Conservation (phyloP, 805 yeast genomes). For the Candida vartiovaarae region DNA sequence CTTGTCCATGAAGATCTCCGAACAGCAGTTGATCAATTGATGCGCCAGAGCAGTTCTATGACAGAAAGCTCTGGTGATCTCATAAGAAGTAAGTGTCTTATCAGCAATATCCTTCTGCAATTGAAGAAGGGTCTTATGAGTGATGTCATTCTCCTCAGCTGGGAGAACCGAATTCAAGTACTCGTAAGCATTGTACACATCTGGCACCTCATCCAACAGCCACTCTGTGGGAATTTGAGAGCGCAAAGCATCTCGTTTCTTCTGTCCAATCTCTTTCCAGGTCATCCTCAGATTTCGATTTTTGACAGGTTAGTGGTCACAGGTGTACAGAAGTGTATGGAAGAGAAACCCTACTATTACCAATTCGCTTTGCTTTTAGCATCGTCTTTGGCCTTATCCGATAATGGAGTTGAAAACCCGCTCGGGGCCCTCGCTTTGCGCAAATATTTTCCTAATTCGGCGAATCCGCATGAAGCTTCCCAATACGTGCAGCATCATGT, state of each 20-base stretch:
- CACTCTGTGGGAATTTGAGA: constrained; percentile 12
- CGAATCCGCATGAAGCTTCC: too few species aligned
- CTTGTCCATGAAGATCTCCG: constrained; percentile 39
- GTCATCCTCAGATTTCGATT: not conserved
- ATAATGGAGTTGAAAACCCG: too few species aligned
- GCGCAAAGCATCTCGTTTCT: constrained; percentile 10
- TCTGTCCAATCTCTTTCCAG: constrained; percentile 12
- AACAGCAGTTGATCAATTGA: constrained; percentile 34
- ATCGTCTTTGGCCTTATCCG: too few species aligned
- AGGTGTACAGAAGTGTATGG: too few species aligned
- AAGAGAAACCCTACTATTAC: too few species aligned
- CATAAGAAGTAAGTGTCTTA: constrained; percentile 6
- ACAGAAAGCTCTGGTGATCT: constrained; percentile 4
- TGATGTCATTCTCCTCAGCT: constrained; percentile 1
- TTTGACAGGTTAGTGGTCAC: too few species aligned
- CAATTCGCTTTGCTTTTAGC: too few species aligned
- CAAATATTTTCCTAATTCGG: too few species aligned
- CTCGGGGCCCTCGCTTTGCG: too few species aligned
- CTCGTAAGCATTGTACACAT: constrained; percentile 1
- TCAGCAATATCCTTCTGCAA: constrained; percentile 2
- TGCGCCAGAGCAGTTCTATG: constrained; percentile 32
- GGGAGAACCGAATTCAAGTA: constrained; percentile 4
- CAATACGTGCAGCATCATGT: too few species aligned
- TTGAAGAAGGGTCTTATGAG: constrained; percentile 5
- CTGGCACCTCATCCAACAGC: constrained; percentile 3